Base-by-base conservation (phyloP, 1,284 basidiomycete species). In the Cutaneotrichosporon dermatis region DNA sequence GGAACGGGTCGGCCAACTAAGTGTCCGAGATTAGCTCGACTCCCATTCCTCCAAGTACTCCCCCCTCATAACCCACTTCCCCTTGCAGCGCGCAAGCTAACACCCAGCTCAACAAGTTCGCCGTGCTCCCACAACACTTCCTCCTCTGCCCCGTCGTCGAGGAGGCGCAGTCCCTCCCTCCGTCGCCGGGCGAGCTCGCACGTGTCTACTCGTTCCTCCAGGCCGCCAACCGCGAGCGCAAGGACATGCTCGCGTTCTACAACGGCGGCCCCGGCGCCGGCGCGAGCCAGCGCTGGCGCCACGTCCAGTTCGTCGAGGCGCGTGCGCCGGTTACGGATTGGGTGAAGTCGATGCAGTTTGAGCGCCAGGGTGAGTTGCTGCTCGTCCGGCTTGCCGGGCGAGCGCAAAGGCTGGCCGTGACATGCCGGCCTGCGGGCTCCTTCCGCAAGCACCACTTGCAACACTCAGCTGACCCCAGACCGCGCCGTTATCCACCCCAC, bases 261-360 rank as follows among this genome's bases (percentile, higher is more conserved):
- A 94, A 94, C 64, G 89, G 89, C 66, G 90, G 90, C 4, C 81
- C 84, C 51, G 81, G 84, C 50, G 91, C 89, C 60, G 92, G 91
- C 40, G 90, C 92, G 7, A 91, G 89, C 73, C 91, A 94, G 77
- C 80, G 83, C 2, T 91, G 92, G 78, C 90, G 93, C 68, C 91
- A 94, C 73, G 70, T 93, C 16, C 91, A 94, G 75, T 87, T 92
- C 62, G 77, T 93, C 36, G 86, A 88, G 15, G 79, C 79, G 16
- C 82, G 83, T 49, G 86, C 88, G 35, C 90, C 90, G 0, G 80
- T 92, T 42, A 90, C 92, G 74, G 79, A 76, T 51, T 81, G 90
- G 63, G 85, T 88, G 4, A 81, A 81, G 64, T 75, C 77, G n/a
- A 76, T 83, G 9, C 79, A 77, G 9, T 76, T 91, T 55, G 85